These are phyloP conservation scores for Avicennia marina DNA, from an alignment of 257 asterid genomes.

Conservation along the genomic window DNA sequence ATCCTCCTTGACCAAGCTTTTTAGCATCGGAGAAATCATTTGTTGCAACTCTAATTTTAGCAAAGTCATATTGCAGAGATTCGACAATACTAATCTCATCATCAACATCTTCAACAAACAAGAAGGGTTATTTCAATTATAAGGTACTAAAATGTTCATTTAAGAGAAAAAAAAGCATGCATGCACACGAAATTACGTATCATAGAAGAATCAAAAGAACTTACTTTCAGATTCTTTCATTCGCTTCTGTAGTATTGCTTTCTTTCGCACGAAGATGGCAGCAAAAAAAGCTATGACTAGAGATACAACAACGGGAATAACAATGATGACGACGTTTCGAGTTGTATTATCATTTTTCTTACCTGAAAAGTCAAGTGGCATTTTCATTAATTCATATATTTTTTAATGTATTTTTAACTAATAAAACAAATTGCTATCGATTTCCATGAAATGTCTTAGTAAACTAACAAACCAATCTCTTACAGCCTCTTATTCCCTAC, in stretches of 20 bases:
- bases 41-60: slow-evolving; percentile 15
- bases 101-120: neutral
- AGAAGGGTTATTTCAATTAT: neutral
- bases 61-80: slow-evolving; percentile 24
- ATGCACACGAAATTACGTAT: no score
- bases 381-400: neutral
- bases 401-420: neutral
- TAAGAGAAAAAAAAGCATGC: no score
- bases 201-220: no score
- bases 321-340: neutral
- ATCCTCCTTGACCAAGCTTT: slow-evolving; percentile 21
- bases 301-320: neutral
- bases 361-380: neutral
- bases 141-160: no score
- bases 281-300: neutral
- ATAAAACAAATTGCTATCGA: no score
- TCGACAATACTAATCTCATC: slow-evolving; percentile 15
- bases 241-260: neutral
- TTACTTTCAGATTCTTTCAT: neutral
- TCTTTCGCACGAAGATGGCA: neutral
- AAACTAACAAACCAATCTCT: no score
- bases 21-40: slow-evolving; percentile 22
- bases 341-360: neutral
- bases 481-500: no score
- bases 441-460: no score